Evolutionary conservation across 345 rosid species (phyloP).

Genomic region (Anastatica hierochuntica): DNA sequence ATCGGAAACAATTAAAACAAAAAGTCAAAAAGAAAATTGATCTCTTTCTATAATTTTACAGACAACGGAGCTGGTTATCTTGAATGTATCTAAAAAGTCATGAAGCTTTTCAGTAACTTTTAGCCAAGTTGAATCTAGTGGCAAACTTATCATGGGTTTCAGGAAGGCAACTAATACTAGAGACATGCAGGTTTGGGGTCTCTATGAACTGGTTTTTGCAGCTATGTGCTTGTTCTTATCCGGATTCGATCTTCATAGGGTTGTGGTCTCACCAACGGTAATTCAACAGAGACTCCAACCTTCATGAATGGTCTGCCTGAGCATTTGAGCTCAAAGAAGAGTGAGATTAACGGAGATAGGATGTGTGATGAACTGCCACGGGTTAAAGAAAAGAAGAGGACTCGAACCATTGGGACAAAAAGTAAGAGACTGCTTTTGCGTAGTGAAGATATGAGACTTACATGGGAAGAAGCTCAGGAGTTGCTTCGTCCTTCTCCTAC

Average conservation of each 20-base stretch:
- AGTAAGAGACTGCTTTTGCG: constrained; percentile 60
- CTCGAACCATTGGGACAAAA: constrained; percentile 68
- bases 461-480: constrained; percentile 92
- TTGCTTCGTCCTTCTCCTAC: constrained; percentile 72
- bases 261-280: constrained; percentile 27
- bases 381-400: constrained; percentile 51
- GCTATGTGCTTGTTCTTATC: too few species aligned
- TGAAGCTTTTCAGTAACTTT: constrained; percentile 87
- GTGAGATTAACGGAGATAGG: constrained; percentile 34
- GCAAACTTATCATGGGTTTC: constrained; percentile 70
- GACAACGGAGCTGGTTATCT: too few species aligned
- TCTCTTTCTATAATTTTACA: too few species aligned
- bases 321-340: constrained; percentile 34
- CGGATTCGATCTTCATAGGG: too few species aligned
- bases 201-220: too few species aligned
- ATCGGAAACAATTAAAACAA: too few species aligned
- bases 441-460: constrained; percentile 63
- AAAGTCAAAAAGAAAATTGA: too few species aligned
- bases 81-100: too few species aligned
- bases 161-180: constrained; percentile 50
- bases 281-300: constrained; percentile 33
- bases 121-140: constrained; percentile 76
- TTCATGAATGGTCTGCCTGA: constrained; percentile 30
- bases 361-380: constrained; percentile 30
- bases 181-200: too few species aligned